Evolutionary conservation across 129 eudicot species (phyloP), one percentile per base, ranked within the genome.

Genomic region (Flaveria ramosissima): DNA sequence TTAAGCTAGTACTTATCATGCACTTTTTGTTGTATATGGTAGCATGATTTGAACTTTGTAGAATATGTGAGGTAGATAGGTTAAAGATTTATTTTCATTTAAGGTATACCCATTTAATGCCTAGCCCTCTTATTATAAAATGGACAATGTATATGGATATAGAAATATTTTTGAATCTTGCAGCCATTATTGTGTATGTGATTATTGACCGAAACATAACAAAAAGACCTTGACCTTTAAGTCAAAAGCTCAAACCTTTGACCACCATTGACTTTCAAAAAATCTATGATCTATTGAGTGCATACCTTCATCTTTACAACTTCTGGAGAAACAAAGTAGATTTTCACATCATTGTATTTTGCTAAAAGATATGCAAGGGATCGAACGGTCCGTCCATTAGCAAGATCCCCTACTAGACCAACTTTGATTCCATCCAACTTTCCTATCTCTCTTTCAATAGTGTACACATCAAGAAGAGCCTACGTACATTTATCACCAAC

Each of bases 381-480:
- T 2, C 99, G 94, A 56, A 95, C 96, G n/a, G 99, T 95, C 70
- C 99, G 84, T 26, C 99, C 99, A 77, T 95, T 76, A 50, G 96
- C 97, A 84, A 95, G 97, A 88, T 95, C 99, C 41, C 99, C 99
- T n/a, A 95, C 97, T 26, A 95, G 85, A 43, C 90, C 99, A 85
- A 95, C 99, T 81, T 85, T 89, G 6, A 95, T 95, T 45, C 97
- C 99, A 73, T 95, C 96, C 76, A 95, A 84, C 75, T 86, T 88
- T 12, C 99, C 99, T 17, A 95, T 80, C 86, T 95, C 99, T 75
- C 97, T 79, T 85, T 95, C 89, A 13, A 91, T 95, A 47, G 99
- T 95, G 85, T 95, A 95, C 48, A 92, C 88, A 81, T 95, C 99
- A 71, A 95, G 85, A 77, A 95, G 97, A 19, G 97, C 99, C 99